Evolutionary conservation across 805 yeast genomes (phyloP).

Genomic region (Cyberlindnera galapagoensis): DNA sequence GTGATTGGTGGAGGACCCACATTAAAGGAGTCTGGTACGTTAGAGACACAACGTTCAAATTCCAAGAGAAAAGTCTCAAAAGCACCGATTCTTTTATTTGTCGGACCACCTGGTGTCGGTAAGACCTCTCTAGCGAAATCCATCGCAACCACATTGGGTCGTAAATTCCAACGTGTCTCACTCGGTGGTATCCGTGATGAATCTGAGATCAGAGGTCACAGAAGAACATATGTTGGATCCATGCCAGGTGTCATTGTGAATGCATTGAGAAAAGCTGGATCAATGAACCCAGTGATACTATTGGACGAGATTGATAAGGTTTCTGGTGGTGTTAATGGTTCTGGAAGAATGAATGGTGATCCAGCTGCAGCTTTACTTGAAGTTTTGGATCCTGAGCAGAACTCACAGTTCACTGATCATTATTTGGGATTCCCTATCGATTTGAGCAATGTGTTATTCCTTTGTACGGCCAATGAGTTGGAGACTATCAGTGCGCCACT

Average conservation of each 20-base stretch:
- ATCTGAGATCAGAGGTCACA: constrained; percentile 84
- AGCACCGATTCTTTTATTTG: constrained; percentile 74
- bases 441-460: constrained; percentile 69
- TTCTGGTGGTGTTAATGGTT: constrained; percentile 41
- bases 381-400: constrained; percentile 88
- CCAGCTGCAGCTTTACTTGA: constrained; percentile 87
- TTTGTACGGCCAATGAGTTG: constrained; percentile 82
- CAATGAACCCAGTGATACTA: constrained; percentile 77
- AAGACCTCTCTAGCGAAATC: constrained; percentile 84
- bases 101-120: constrained; percentile 95
- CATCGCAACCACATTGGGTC: constrained; percentile 64
- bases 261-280: constrained; percentile 66
- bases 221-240: constrained; percentile 88
- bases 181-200: constrained; percentile 87
- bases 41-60: too few relatives aligned
- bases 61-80: constrained; percentile 22
- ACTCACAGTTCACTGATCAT: constrained; percentile 69
- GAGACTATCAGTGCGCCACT: constrained; percentile 68
- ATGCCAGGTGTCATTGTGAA: constrained; percentile 82
- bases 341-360: constrained; percentile 60
- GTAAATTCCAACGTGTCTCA: constrained; percentile 73
- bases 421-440: constrained; percentile 83
- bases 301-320: constrained; percentile 85
- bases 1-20: constrained; percentile 16
- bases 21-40: too few relatives aligned